Conservation (phyloP, 2,329 filamentous ascomycete species). For the Fonsecaea erecta region DNA sequence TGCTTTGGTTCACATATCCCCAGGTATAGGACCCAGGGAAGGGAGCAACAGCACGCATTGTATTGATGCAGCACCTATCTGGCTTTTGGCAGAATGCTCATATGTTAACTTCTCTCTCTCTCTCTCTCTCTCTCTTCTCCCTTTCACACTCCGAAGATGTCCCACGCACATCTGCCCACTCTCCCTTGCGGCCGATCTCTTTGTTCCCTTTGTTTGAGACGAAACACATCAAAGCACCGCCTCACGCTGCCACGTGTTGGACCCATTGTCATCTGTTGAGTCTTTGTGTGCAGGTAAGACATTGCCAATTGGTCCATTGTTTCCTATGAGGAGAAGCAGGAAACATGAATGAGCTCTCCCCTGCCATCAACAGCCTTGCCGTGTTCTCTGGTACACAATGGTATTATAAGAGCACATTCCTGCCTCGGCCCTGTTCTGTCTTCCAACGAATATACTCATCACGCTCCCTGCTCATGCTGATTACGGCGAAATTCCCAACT, state of each 20-base stretch:
- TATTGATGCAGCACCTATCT: not conserved
- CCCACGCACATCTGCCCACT: not conserved
- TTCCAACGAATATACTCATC: not conserved
- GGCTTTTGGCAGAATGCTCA: not conserved
- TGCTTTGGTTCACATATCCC: not conserved
- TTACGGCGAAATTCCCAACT: not conserved
- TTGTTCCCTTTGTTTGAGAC: not conserved
- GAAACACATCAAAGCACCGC: not conserved
- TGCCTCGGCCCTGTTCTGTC: not conserved
- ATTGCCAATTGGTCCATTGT: not conserved
- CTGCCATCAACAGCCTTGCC: not conserved
- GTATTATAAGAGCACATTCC: not conserved
- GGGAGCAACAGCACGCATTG: not conserved
- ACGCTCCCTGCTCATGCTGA: not conserved
- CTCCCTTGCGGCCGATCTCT: not conserved
- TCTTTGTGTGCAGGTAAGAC: not conserved
- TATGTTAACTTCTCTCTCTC: not conserved
- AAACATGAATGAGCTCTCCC: not conserved
- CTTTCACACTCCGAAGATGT: not conserved
- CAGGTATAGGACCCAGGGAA: not conserved
- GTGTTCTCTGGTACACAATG: too few relatives aligned
- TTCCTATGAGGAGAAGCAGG: not conserved
- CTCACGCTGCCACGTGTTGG: not conserved
- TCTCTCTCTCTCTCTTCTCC: too few relatives aligned
- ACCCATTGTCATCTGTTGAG: not conserved